Evolutionary conservation across 352 stramenopile genomes (phyloP).

Genomic region (Bremia lactucae): DNA sequence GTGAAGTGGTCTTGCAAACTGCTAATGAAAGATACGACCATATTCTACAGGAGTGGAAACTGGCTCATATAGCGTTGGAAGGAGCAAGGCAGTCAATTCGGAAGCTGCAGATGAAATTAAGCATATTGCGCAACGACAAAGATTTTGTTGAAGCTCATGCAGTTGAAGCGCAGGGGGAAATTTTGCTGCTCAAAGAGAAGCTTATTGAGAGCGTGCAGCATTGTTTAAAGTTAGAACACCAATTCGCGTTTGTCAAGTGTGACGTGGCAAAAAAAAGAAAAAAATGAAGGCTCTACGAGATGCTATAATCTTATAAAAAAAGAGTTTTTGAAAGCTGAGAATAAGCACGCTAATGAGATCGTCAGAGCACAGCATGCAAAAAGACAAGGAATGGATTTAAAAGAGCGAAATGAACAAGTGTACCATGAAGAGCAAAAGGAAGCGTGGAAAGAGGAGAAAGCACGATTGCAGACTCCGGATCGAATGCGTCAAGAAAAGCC

Average conservation of each 20-base stretch:
- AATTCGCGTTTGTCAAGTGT: slow-evolving; percentile 27
- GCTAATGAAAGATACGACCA: slow-evolving; percentile 56
- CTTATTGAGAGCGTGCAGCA: slow-evolving; percentile 22
- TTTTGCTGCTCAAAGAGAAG: slow-evolving; percentile 47
- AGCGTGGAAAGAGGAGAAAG: slow-evolving; percentile 37
- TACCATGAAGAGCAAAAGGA: slow-evolving; percentile 28
- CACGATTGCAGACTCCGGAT: slow-evolving; percentile 40
- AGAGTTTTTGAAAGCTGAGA: slow-evolving; percentile 80
- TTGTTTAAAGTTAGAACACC: slow-evolving; percentile 36
- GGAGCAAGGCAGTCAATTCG: slow-evolving; percentile 33
- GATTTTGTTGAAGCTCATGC: slow-evolving; percentile 69
- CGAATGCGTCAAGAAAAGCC: slow-evolving; percentile 62
- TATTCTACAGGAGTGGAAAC: slow-evolving; percentile 63
- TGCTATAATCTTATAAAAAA: slow-evolving; percentile 83
- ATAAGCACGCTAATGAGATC: slow-evolving; percentile 63
- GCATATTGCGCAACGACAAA: slow-evolving; percentile 46
- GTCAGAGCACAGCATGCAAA: slow-evolving; percentile 42
- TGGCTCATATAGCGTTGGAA: slow-evolving; percentile 46
- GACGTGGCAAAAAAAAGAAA: slow-evolving; percentile 38
- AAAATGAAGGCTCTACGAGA: slow-evolving; percentile 62
- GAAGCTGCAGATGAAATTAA: slow-evolving; percentile 46
- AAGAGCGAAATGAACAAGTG: slow-evolving; percentile 31
- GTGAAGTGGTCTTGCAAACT: slow-evolving; percentile 46
- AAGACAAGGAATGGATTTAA: slow-evolving; percentile 17
- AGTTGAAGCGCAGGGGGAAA: slow-evolving; percentile 76